These are phyloP conservation scores for Calcarisporium arbuscula DNA, from an alignment of 2,329 filamentous ascomycete genomes.

Conservation along the genomic window DNA sequence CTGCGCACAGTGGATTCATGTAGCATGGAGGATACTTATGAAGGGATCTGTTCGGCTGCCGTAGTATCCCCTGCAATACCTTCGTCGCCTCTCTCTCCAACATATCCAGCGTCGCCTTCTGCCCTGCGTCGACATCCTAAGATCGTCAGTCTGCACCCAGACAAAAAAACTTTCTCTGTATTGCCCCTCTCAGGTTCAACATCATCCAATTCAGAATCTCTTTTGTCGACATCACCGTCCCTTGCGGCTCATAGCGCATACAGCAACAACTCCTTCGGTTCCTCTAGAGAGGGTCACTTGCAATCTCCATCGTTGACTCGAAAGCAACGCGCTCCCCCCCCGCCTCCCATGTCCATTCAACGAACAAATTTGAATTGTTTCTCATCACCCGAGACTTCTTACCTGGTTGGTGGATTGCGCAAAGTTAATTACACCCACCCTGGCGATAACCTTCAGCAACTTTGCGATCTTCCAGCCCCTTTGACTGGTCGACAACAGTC, in stretches of 20 bases:
- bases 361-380: slow-evolving; percentile 14
- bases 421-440: slow-evolving; percentile 30
- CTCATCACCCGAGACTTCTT: slow-evolving; percentile 47
- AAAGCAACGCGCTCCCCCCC: slow-evolving; percentile 9
- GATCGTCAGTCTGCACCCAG: slow-evolving; percentile 44
- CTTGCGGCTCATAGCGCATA: slow-evolving; percentile 41
- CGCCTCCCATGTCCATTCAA: slow-evolving; percentile 11
- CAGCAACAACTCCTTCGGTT: slow-evolving; percentile 39
- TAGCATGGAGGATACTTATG: too few species aligned
- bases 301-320: slow-evolving; percentile 43
- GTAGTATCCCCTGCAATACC: neutral
- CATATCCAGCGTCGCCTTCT: slow-evolving; percentile 13
- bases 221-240: slow-evolving; percentile 35
- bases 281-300: slow-evolving; percentile 40
- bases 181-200: slow-evolving; percentile 25
- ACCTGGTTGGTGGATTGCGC: slow-evolving; percentile 48
- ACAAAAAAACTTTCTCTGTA: slow-evolving; percentile 56
- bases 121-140: slow-evolving; percentile 22
- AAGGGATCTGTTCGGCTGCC: too few species aligned
- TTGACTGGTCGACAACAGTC: slow-evolving; percentile 1
- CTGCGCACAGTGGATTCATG: too few species aligned
- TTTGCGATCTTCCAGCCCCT: neutral
- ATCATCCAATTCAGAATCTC: slow-evolving; percentile 23
- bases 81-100: neutral
- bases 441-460: neutral